phyloP scores from a whole-genome alignment of 1,284 basidiomycete species.

The Anthracocystis panici-leucophaei region DNA sequence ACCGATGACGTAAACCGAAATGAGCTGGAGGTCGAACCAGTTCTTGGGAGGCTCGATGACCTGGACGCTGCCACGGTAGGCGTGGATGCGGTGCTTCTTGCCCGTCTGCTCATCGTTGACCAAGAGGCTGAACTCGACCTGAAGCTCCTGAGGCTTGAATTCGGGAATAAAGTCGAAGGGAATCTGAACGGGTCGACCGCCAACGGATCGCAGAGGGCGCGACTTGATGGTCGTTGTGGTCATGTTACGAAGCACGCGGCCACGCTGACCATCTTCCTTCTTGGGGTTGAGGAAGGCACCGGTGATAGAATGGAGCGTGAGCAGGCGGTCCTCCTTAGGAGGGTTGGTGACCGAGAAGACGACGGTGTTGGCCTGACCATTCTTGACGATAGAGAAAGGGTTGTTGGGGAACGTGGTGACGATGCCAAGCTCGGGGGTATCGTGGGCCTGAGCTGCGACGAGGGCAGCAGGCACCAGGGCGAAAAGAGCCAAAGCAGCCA shows the following conservation, averaged over 20 bases:
- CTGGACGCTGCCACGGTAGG: constrained; percentile 62
- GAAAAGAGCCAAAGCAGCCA: constrained; percentile 40
- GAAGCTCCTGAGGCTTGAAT: constrained; percentile 66
- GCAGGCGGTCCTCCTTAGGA: constrained; percentile 57
- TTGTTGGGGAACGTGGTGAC: constrained; percentile 67
- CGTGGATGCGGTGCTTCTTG: constrained; percentile 62
- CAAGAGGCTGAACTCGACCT: constrained; percentile 60
- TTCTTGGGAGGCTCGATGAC: constrained; percentile 66
- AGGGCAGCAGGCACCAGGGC: constrained; percentile 39
- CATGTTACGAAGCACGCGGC: constrained; percentile 67
- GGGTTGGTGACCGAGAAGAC: constrained; percentile 64
- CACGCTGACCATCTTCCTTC: constrained; percentile 60
- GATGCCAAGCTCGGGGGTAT: constrained; percentile 63
- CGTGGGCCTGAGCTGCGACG: constrained; percentile 52
- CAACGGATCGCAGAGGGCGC: constrained; percentile 52
- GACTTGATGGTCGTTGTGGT: constrained; percentile 63
- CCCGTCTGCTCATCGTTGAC: constrained; percentile 63
- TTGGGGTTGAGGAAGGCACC: constrained; percentile 67
- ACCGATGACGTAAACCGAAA: constrained; percentile 59
- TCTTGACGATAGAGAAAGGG: constrained; percentile 64
- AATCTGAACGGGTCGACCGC: constrained; percentile 60
- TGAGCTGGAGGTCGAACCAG: constrained; percentile 64
- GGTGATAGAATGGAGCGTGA: constrained; percentile 61
- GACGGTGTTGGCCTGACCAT: constrained; percentile 67
- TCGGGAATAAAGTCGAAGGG: constrained; percentile 67